Base-by-base conservation (phyloP, 129 eudicot species). In the Lactuca sativa region DNA sequence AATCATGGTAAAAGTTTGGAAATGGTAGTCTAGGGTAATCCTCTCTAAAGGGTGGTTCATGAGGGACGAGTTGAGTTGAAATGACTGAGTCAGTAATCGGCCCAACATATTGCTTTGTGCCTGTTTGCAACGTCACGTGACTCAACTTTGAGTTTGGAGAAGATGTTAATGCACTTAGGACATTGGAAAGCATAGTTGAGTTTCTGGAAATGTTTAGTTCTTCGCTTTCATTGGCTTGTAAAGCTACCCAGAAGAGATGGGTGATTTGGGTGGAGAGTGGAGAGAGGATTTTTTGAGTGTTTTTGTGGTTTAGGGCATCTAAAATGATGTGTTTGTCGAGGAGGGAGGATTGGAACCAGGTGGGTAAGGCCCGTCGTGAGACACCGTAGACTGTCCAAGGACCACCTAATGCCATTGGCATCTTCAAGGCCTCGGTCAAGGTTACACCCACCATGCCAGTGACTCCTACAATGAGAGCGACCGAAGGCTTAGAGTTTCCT, bases 381-480 rank as follows among this genome's bases (percentile, higher is more conserved):
- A 41, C 72, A 25, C 78, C 72, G 15, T 64, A 74, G 59, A 74
- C 66, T 11, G 53, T 64, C 78, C 78, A 74, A 12, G 80, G 80
- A 9, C 74, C 80, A 36, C 80, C 80, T 1, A 18, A 10, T 5
- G 69, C 53, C 2, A n/a, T 47, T 10, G 69, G 64, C 14, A 21
- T 59, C 8, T 76, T 67, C 31, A 76, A 44, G 61, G 71, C 21
- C 17, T 74, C 70, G 32, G 71, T 64, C 17, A 74, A 64, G 48
- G 47, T 31, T 5, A 74, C 5, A 41, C 78, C 78, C 33, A 64
- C 78, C 78, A 74, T 53, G 44, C 78, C 71, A 1, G 78, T 74
- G 6, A 74, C 78, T 9, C 78, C 78, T 2, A 74, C 79, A 0
- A 66, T 74, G 16, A 56, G 60, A 47, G 52, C 52, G 5, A 12